phyloP scores from a whole-genome alignment of 1,284 basidiomycete species.

The Sporisorium sorghi region DNA sequence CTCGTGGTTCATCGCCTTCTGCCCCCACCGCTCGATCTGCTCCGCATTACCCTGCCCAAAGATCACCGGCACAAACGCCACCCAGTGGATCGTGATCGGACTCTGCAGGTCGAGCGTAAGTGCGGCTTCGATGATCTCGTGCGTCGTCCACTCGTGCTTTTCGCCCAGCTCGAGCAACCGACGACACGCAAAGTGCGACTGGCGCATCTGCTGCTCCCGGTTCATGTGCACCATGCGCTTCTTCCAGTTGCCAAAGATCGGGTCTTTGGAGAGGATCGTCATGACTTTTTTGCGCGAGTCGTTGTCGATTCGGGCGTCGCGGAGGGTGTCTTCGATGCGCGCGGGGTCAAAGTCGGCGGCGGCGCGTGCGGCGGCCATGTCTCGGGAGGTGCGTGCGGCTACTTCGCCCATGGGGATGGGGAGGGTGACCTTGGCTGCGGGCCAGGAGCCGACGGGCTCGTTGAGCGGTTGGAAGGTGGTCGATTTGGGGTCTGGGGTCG shows the following conservation, averaged over 20 bases:
- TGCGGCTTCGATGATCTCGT: conserved; percentile 62
- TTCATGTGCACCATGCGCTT: conserved; percentile 63
- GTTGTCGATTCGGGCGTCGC: conserved; percentile 61
- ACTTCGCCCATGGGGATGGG: conserved; percentile 60
- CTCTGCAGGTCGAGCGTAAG: conserved; percentile 58
- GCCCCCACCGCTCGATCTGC: conserved; percentile 63
- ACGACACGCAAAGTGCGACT: conserved; percentile 61
- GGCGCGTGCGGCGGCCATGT: conserved; percentile 52
- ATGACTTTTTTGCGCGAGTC: conserved; percentile 55
- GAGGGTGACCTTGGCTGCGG: conserved; percentile 52
- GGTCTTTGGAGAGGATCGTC: conserved; percentile 49
- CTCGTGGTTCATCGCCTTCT: conserved; percentile 64
- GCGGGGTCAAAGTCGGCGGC: conserved; percentile 52
- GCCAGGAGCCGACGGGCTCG: conserved; percentile 33
- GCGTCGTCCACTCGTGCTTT: conserved; percentile 59
- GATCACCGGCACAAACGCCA: conserved; percentile 66
- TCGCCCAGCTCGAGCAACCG: conserved; percentile 60
- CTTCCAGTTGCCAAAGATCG: conserved; percentile 63
- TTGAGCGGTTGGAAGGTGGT: conserved; percentile 48
- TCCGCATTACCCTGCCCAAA: conserved; percentile 58
- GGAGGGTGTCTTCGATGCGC: conserved; percentile 59
- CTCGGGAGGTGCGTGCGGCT: conserved; percentile 50
- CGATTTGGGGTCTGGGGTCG: conserved; percentile 36
- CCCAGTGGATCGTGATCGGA: conserved; percentile 62
- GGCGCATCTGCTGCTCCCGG: conserved; percentile 62